Percentiles rank a stretch among this genome's conserved stretches.
Evolutionary conservation across 2,329 filamentous ascomycete genomes (phyloP).

Genomic region (Fusarium chaquense): DNA sequence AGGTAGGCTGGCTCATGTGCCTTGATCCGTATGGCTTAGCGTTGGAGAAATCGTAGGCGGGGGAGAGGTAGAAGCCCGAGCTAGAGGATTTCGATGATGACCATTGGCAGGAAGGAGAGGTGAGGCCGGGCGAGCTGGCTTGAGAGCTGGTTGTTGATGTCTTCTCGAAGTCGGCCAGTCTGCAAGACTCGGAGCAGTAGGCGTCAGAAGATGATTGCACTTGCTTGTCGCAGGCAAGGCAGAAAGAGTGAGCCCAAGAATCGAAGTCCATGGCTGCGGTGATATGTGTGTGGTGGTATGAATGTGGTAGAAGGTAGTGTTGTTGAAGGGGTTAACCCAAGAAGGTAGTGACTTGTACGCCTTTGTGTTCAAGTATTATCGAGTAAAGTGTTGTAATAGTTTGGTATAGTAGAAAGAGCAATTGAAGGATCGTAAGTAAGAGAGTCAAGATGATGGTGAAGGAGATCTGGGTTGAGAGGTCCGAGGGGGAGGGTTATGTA

Average conservation of each 20-base stretch:
- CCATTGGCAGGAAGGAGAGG: constrained; percentile 65
- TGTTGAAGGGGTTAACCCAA: constrained; percentile 18
- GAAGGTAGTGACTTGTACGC: constrained; percentile 20
- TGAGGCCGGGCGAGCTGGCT: constrained; percentile 67
- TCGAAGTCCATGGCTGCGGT: constrained; percentile 65
- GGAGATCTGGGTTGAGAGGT: constrained; percentile 30
- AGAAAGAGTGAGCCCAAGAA: constrained; percentile 90
- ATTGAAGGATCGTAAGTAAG: constrained; percentile 37
- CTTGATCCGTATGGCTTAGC: constrained; percentile 69
- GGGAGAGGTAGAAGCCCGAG: constrained; percentile 74
- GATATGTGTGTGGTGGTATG: constrained; percentile 34
- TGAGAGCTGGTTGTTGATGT: constrained; percentile 69
- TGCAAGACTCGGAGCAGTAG: constrained; percentile 94
- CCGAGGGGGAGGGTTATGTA: constrained; percentile 49
- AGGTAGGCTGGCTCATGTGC: constrained; percentile 51
- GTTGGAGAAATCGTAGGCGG: constrained; percentile 80
- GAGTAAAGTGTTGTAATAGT: constrained; percentile 25
- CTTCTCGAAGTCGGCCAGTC: constrained; percentile 87
- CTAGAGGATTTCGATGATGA: constrained; percentile 54
- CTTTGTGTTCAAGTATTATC: constrained; percentile 34
- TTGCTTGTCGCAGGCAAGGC: constrained; percentile 87
- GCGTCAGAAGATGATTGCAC: constrained; percentile 80
- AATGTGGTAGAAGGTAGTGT: constrained; percentile 12
- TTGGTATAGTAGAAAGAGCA: constrained; percentile 33
- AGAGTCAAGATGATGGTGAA: constrained; percentile 40